Conservation (phyloP, 2,329 filamentous ascomycete species). For the Phyllosticta citrichinensis region DNA sequence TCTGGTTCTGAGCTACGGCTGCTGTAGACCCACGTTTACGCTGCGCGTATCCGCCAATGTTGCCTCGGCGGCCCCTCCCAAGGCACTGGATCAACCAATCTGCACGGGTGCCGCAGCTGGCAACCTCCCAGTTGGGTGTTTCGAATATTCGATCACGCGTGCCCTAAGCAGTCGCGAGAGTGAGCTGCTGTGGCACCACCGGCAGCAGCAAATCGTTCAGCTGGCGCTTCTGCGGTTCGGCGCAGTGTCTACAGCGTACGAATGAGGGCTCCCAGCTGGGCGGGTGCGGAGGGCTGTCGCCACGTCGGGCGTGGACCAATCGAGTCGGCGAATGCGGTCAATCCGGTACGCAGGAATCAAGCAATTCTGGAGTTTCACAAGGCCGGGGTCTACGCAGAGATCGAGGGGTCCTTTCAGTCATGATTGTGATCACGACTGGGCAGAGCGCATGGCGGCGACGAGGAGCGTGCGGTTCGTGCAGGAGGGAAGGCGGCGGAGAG, state of each 20-base stretch:
- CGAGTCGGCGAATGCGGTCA: slow-evolving; percentile 7
- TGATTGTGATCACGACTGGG: slow-evolving; percentile 18
- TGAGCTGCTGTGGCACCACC: slow-evolving; percentile 26
- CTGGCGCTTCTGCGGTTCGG: slow-evolving; percentile 5
- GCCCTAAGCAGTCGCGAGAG: slow-evolving; percentile 25
- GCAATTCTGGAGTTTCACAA: slow-evolving; percentile 27
- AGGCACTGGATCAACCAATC: slow-evolving; percentile 29
- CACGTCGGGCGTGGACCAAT: slow-evolving; percentile 1
- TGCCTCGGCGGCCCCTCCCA: slow-evolving; percentile 22
- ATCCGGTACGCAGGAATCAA: slow-evolving; percentile 30
- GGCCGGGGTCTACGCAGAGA: slow-evolving; percentile 25
- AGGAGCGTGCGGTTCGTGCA: slow-evolving; percentile 3
- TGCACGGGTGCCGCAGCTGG: slow-evolving; percentile 20
- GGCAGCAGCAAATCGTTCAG: not conserved
- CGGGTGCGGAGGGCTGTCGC: slow-evolving; percentile 9
- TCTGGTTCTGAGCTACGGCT: slow-evolving; percentile 23
- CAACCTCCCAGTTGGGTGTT: slow-evolving; percentile 31
- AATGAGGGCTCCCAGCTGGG: slow-evolving; percentile 1
- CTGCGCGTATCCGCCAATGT: slow-evolving; percentile 30
- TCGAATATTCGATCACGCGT: slow-evolving; percentile 32
- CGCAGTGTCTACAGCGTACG: not conserved
- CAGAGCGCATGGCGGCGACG: slow-evolving; percentile 26
- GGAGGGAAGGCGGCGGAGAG: not conserved
- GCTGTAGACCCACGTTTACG: slow-evolving; percentile 31
- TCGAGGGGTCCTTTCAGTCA: slow-evolving; percentile 18